Evolutionary conservation across 2,329 filamentous ascomycete genomes (phyloP), one percentile per base, ranked within the genome.

Genomic region (Curvularia sp.): DNA sequence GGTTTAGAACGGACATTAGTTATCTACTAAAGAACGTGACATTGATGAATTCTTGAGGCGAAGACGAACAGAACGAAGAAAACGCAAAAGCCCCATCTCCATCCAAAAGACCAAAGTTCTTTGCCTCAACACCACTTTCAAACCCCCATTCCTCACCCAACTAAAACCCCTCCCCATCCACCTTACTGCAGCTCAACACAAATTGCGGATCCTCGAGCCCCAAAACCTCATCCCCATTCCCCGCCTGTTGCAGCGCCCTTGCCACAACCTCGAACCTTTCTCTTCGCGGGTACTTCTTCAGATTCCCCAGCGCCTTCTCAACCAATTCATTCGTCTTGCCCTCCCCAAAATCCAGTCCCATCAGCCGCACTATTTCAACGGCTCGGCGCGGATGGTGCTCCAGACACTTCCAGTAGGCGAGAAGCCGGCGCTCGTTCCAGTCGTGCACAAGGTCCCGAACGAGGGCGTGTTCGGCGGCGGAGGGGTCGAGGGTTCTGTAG

Each of bases 361-460:
- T 38, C 13, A 24, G 12, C 12, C 15, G 20, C 7, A 49, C 47
- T 5, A 49, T 39, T 4, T 28, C 9, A 2, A 18, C 15, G 2
- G 47, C 20, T 9, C 33, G 31, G 6, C 4, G 13, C 2, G 47
- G 47, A 30, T 49, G 31, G 33, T 26, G 31, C 24, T 49, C 47
- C 3, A 39, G 30, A 22, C 22, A 49, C 10, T 49, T 49, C 47
- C 47, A 49, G 6, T n/a, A 9, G 9, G 22, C 47, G 33, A 49
- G 31, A 2, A 49, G 31, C 22, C 47, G 33, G 5, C 47, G 47
- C 12, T 49, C 47, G 22, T 49, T 49, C 47, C 47, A 49, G 24
- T 49, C 47, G 15, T 49, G 13, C 5, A 49, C 47, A 2, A 49
- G 31, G 18, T 50, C 48, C 4, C 48, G 48, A 35, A 50, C 48